Percentiles rank a stretch among this genome's conserved stretches.
phyloP scores from a whole-genome alignment of 2,329 filamentous ascomycete genomes.

The Coleophoma cylindrospora region DNA sequence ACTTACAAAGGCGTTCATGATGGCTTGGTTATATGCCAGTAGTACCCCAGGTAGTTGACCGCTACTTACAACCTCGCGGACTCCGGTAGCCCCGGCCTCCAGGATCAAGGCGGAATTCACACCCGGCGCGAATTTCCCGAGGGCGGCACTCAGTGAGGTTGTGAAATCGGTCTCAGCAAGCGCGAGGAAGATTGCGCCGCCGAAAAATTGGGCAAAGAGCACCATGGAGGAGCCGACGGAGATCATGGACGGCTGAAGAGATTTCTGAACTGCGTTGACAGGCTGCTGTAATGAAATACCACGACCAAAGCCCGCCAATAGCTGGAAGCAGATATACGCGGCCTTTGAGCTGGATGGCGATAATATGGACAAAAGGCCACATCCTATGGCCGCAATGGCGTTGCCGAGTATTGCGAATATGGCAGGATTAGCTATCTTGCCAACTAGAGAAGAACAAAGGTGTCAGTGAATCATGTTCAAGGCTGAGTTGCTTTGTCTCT shows the following conservation, averaged over 20 bases:
- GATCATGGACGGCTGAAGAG: slow-evolving; percentile 18
- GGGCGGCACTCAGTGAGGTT: slow-evolving; percentile 13
- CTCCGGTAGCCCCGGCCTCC: slow-evolving; percentile 29
- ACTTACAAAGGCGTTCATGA: background rate
- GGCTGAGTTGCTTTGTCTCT: no score
- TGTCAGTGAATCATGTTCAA: no score
- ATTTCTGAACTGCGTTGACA: slow-evolving; percentile 26
- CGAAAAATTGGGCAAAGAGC: slow-evolving; percentile 25
- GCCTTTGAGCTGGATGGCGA: slow-evolving; percentile 38
- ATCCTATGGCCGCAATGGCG: slow-evolving; percentile 28
- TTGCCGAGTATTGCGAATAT: no score
- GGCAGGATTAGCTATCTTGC: no score
- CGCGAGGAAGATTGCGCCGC: slow-evolving; percentile 21
- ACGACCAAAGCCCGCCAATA: slow-evolving; percentile 13
- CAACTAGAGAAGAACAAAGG: no score
- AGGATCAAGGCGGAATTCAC: slow-evolving; percentile 27
- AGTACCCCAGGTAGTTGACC: background rate
- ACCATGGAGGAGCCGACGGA: slow-evolving; percentile 24
- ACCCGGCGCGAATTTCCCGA: slow-evolving; percentile 24
- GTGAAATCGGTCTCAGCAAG: slow-evolving; percentile 22
- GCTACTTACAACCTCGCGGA: background rate
- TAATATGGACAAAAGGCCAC: slow-evolving; percentile 51
- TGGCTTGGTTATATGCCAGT: background rate
- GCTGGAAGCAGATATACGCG: slow-evolving; percentile 55
- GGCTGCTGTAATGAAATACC: background rate